These are phyloP conservation scores for Asterionellopsis glacialis DNA, from an alignment of 108 stramenopile species.

Conservation along the genomic window DNA sequence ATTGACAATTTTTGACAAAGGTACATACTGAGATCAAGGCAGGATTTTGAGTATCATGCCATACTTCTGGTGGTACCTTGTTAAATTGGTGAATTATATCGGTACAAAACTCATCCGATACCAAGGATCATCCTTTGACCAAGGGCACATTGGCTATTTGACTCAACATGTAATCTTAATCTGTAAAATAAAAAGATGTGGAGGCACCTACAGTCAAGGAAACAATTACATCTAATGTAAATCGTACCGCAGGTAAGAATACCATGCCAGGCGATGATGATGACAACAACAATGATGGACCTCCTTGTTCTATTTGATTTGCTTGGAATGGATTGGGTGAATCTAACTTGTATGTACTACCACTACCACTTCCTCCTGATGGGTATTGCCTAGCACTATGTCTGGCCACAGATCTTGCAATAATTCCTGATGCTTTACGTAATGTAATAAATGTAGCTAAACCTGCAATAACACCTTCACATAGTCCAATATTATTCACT, in stretches of 20 bases:
- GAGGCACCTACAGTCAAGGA: background rate
- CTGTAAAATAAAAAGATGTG: background rate
- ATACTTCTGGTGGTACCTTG: background rate
- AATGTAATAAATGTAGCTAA: background rate
- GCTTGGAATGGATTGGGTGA: background rate
- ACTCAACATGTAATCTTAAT: background rate
- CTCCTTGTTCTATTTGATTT: background rate
- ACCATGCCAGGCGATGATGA: background rate
- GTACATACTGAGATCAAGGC: background rate
- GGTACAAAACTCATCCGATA: constrained; percentile 6
- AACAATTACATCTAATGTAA: background rate
- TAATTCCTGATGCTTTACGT: background rate
- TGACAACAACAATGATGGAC: too few species aligned
- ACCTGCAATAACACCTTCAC: background rate
- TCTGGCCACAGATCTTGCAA: background rate
- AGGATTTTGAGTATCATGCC: background rate
- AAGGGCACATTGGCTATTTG: background rate
- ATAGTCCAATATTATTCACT: background rate
- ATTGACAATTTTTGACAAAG: constrained; percentile 9
- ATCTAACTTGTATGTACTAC: too few species aligned
- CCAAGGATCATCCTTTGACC: background rate
- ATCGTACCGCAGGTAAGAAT: background rate
- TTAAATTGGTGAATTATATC: background rate
- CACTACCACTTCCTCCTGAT: too few species aligned
- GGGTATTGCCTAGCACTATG: background rate